Evolutionary conservation across 2,329 filamentous ascomycete species (phyloP).

Genomic region (Cordyceps tenuipes): DNA sequence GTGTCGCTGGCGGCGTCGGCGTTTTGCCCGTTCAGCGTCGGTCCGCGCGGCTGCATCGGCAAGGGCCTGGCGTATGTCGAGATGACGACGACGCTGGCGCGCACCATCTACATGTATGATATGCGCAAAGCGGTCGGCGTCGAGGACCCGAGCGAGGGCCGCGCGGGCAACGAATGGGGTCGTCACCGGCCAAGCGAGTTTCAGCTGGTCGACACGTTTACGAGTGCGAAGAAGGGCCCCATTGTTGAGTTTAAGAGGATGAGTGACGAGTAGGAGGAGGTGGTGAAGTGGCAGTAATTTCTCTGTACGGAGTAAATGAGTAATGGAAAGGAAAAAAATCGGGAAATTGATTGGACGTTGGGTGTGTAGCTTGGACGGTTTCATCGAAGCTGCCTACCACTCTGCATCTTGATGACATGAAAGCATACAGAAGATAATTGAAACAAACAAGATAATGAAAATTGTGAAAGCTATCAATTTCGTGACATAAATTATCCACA

Average conservation of each 20-base stretch:
- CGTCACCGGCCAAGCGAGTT: conserved; percentile 52
- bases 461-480: neutral
- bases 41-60: conserved; percentile 63
- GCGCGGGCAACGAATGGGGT: conserved; percentile 40
- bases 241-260: conserved; percentile 51
- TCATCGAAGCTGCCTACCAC: neutral
- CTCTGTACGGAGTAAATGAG: too few relatives aligned
- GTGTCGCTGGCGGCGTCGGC: conserved; percentile 52
- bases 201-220: conserved; percentile 65
- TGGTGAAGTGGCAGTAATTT: neutral
- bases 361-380: neutral
- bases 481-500: neutral
- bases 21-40: conserved; percentile 67
- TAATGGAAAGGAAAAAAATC: too few relatives aligned
- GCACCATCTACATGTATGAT: conserved; percentile 54
- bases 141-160: conserved; percentile 45
- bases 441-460: neutral
- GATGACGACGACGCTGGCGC: conserved; percentile 54
- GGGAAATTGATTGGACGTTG: neutral
- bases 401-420: neutral
- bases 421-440: neutral
- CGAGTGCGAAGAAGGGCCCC: conserved; percentile 63
- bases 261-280: conserved; percentile 13
- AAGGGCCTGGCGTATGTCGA: conserved; percentile 62
- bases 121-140: conserved; percentile 42